These are phyloP conservation scores for Tulasnella sp. DNA, from an alignment of 768 basidiomycete genomes.

Conservation along the genomic window DNA sequence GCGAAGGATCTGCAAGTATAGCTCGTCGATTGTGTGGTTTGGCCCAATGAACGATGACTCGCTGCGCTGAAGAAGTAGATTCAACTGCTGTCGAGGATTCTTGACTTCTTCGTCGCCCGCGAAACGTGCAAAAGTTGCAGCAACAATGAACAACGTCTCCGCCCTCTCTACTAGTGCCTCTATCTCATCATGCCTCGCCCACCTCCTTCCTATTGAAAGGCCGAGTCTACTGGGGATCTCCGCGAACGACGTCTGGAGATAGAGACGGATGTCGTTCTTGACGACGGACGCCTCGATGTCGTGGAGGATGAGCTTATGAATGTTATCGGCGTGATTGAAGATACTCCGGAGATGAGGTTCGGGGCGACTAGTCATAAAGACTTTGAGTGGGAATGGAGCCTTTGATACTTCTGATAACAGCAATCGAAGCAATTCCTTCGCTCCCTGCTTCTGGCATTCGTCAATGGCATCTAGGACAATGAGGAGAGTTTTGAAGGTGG, in stretches of 20 bases:
- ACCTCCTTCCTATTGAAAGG: background rate
- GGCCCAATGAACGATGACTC: background rate
- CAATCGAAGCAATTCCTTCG: slow-evolving; percentile 21
- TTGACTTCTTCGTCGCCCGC: background rate
- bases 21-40: background rate
- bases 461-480: slow-evolving; percentile 33
- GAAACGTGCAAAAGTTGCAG: background rate
- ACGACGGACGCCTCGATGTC: slow-evolving; percentile 11
- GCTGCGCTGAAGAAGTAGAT: background rate
- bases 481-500: slow-evolving; percentile 18
- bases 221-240: background rate
- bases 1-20: background rate
- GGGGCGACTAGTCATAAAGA: slow-evolving; percentile 29
- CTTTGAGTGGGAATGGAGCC: slow-evolving; percentile 26
- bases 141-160: background rate
- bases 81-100: background rate
- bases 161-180: background rate
- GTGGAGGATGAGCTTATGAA: background rate
- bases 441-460: slow-evolving; percentile 24
- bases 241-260: slow-evolving; percentile 6
- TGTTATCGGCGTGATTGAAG: background rate
- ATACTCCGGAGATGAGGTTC: slow-evolving; percentile 23
- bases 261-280: slow-evolving; percentile 10
- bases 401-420: slow-evolving; percentile 17
- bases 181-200: background rate